A percentile compares a stretch with the other conserved stretches of the same genome.
These are phyloP conservation scores for Calonectria montana DNA, from an alignment of 2,329 filamentous ascomycete species.

Conservation along the genomic window DNA sequence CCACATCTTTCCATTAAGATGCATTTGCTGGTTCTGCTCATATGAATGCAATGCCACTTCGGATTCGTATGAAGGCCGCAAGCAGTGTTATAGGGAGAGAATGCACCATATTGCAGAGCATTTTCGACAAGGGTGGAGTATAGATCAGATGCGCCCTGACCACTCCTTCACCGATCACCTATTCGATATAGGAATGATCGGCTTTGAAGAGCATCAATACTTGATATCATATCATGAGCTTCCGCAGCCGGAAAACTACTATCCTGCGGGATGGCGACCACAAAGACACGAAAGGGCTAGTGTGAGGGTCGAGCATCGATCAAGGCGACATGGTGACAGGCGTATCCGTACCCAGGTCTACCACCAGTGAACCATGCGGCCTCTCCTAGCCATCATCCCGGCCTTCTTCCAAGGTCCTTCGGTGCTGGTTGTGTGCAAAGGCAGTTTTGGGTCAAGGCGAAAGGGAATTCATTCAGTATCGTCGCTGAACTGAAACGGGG, in stretches of 20 bases:
- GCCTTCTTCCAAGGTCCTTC: neutral
- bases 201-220: constrained; percentile 32
- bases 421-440: neutral
- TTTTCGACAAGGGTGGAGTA: constrained; percentile 44
- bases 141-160: constrained; percentile 51
- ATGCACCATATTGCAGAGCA: constrained; percentile 64
- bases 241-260: constrained; percentile 25
- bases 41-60: constrained; percentile 43
- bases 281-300: neutral
- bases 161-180: constrained; percentile 55
- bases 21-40: constrained; percentile 65
- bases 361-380: neutral
- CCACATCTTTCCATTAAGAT: constrained; percentile 47
- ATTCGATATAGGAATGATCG: constrained; percentile 42
- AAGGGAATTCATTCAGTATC: neutral
- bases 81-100: constrained; percentile 49
- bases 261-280: constrained; percentile 32
- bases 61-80: constrained; percentile 4
- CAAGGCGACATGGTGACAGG: neutral
- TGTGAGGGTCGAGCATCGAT: neutral
- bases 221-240: constrained; percentile 36
- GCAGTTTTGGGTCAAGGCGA: too few species aligned
- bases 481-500: neutral
- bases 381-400: neutral
- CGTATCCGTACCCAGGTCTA: neutral